Evolutionary conservation across 257 asterid genomes (phyloP).

Genomic region (Sherardia arvensis): DNA sequence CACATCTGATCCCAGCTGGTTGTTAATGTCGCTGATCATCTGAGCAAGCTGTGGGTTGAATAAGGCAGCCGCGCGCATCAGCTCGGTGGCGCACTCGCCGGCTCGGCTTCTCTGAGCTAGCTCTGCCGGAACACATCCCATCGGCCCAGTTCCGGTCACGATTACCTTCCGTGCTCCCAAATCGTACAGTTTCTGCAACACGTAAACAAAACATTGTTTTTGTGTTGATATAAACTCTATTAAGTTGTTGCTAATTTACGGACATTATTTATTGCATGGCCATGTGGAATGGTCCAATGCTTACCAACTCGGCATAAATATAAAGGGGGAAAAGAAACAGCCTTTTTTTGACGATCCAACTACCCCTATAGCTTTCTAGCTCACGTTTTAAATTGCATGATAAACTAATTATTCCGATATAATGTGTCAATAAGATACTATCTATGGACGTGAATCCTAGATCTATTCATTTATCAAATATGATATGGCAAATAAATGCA

Average conservation of each 20-base stretch:
- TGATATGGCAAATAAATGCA: background rate
- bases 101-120: slow-evolving; percentile 50
- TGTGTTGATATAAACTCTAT: background rate
- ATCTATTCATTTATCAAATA: background rate
- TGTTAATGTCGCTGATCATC: slow-evolving; percentile 38
- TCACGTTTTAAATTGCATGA: background rate
- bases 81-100: slow-evolving; percentile 61
- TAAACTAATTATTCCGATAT: background rate
- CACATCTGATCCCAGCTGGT: slow-evolving; percentile 43
- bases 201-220: background rate
- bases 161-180: slow-evolving; percentile 59
- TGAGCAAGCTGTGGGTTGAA: slow-evolving; percentile 55
- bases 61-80: slow-evolving; percentile 45
- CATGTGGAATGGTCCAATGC: slow-evolving; percentile 6
- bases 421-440: background rate
- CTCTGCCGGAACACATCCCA: slow-evolving; percentile 86
- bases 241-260: slow-evolving; percentile 6
- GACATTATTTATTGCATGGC: background rate
- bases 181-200: slow-evolving; percentile 43
- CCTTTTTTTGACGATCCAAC: slow-evolving; percentile 1
- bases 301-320: background rate
- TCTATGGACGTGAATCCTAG: background rate
- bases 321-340: background rate
- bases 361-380: background rate
- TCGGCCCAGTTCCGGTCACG: slow-evolving; percentile 79